These are phyloP conservation scores for Triangularia verruculosa DNA, from an alignment of 2,329 filamentous ascomycete genomes.

Conservation along the genomic window DNA sequence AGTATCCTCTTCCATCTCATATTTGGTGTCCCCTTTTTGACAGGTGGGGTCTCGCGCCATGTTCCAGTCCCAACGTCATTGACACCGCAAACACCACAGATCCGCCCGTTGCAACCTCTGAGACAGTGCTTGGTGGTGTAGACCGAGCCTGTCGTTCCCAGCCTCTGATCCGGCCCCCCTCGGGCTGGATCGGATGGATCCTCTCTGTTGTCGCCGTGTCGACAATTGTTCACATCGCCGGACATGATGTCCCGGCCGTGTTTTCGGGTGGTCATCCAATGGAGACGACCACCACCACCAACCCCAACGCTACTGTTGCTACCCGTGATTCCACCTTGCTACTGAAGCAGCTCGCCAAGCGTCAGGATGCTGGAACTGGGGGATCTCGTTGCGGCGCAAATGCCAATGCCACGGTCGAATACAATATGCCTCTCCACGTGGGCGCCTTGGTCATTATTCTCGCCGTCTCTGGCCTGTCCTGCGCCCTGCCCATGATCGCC, in stretches of 20 bases:
- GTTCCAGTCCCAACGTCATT: constrained; percentile 17
- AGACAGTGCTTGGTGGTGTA: constrained; percentile 40
- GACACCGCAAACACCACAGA: constrained; percentile 18
- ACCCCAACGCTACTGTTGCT: background rate
- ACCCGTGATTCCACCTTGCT: background rate
- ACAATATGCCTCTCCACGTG: constrained; percentile 58
- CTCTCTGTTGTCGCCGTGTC: constrained; percentile 39
- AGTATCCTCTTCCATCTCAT: background rate
- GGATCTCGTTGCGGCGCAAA: constrained; percentile 18
- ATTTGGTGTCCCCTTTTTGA: background rate
- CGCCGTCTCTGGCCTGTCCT: constrained; percentile 47
- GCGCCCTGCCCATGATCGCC: constrained; percentile 54
- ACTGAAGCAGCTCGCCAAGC: constrained; percentile 14
- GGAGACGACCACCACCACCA: background rate
- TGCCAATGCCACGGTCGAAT: constrained; percentile 36
- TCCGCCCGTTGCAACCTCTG: constrained; percentile 20
- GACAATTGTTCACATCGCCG: constrained; percentile 22
- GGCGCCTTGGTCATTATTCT: constrained; percentile 53
- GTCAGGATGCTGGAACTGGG: constrained; percentile 8
- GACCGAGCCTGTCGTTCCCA: constrained; percentile 37
- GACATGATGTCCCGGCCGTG: constrained; percentile 9
- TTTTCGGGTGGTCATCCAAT: background rate
- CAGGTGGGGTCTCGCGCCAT: background rate
- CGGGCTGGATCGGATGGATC: constrained; percentile 43
- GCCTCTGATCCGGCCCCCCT: constrained; percentile 30